Conservation (phyloP, 495 filamentous ascomycete genomes). For the Penicillium bovifimosum region DNA sequence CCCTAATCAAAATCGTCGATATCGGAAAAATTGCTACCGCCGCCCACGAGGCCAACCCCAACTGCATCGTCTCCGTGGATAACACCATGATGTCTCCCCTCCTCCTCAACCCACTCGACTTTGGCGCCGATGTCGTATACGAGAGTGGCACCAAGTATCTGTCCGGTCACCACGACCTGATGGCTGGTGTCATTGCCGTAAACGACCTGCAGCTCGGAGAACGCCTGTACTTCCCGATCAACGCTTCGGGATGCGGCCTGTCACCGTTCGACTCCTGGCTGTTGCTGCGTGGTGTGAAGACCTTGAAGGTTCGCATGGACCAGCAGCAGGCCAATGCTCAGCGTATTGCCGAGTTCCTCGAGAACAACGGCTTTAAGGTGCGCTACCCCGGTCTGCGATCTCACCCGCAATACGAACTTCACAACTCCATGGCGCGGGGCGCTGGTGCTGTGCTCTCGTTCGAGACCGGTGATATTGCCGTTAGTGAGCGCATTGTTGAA, state of each 20-base stretch:
- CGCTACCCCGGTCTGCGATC: slow-evolving; percentile 90
- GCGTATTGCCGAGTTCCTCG: slow-evolving; percentile 85
- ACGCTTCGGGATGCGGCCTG: slow-evolving; percentile 87
- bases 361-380: slow-evolving; percentile 85
- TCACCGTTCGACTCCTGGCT: slow-evolving; percentile 95
- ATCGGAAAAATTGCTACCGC: slow-evolving; percentile 69
- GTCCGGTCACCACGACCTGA: slow-evolving; percentile 96
- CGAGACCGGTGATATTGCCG: slow-evolving; percentile 77
- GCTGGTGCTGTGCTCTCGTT: slow-evolving; percentile 92
- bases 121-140: slow-evolving; percentile 94
- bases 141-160: slow-evolving; percentile 98
- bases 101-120: slow-evolving; percentile 83
- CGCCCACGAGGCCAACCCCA: slow-evolving; percentile 73
- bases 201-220: slow-evolving; percentile 77
- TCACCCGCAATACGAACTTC: slow-evolving; percentile 93
- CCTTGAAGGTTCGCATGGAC: slow-evolving; percentile 94
- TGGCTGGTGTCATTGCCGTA: slow-evolving; percentile 92
- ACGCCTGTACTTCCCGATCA: slow-evolving; percentile 93
- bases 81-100: slow-evolving; percentile 98
- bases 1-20: slow-evolving; percentile 95
- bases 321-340: slow-evolving; percentile 93
- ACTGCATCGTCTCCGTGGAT: slow-evolving; percentile 83
- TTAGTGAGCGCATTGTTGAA: slow-evolving; percentile 92
- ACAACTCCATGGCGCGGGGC: slow-evolving; percentile 90
- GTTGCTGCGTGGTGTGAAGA: slow-evolving; percentile 90